phyloP scores from a whole-genome alignment of 495 filamentous ascomycete genomes.

The Hypoxylon trugodes region DNA sequence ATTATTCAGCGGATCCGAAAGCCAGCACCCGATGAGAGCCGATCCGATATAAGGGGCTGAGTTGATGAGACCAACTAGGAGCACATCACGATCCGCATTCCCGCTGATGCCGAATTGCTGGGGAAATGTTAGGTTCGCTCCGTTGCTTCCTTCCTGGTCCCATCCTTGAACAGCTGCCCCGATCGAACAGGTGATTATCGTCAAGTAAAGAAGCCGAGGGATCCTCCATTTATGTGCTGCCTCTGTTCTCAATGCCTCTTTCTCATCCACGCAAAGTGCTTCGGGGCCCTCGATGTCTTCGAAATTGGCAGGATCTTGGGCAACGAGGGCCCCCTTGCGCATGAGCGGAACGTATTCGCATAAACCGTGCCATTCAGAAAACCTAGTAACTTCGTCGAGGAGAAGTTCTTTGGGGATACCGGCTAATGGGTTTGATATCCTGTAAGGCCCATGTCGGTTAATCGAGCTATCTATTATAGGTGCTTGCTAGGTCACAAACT shows the following conservation, averaged over 20 bases:
- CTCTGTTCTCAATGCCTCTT: constrained; percentile 63
- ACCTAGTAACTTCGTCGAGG: constrained; percentile 64
- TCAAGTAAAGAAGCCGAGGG: constrained; percentile 70
- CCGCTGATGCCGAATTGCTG: constrained; percentile 65
- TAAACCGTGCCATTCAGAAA: constrained; percentile 54
- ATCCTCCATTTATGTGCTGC: constrained; percentile 70
- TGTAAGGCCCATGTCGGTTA: constrained; percentile 9
- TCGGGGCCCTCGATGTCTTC: constrained; percentile 55
- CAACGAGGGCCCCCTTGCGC: constrained; percentile 70
- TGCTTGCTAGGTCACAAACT: constrained; percentile 45
- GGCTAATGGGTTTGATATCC: constrained; percentile 70
- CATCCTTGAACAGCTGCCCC: constrained; percentile 76
- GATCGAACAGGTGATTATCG: constrained; percentile 74
- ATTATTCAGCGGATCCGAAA: constrained; percentile 66
- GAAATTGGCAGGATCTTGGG: constrained; percentile 65
- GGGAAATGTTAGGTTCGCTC: constrained; percentile 72
- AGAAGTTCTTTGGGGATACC: constrained; percentile 60
- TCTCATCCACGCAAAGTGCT: constrained; percentile 65
- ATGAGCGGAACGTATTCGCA: constrained; percentile 58
- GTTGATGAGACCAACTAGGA: constrained; percentile 71
- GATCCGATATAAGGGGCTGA: constrained; percentile 57
- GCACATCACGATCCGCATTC: constrained; percentile 54
- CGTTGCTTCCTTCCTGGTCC: constrained; percentile 81
- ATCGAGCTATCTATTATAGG: not conserved
- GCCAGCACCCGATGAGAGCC: constrained; percentile 64